Base-by-base conservation (phyloP, 2,329 filamentous ascomycete species). In the Mollisia scopiformis region DNA sequence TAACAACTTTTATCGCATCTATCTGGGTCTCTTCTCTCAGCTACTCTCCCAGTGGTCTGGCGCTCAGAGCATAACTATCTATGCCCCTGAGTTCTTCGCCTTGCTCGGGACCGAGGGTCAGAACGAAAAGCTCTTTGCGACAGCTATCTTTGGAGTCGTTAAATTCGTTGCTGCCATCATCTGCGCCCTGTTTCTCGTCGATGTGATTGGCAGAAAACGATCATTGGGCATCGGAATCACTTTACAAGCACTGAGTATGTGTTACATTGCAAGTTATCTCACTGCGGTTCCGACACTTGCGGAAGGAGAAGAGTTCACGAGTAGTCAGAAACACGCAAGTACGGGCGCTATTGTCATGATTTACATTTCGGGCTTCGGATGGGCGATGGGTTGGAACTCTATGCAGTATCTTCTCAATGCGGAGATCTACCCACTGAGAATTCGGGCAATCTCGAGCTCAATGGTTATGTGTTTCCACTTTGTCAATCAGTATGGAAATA, bases 321-420 rank as follows among this genome's bases (percentile, higher is more conserved):
- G 70, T 0, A 69, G 71, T 25, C 78, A 89, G 69, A 78, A 80
- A 66, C 79, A 77, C 1, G 84, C 86, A 3, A 88, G 87, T 57
- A 85, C 82, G 21, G 88, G 83, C 2, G 90, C 89, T 19, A 85
- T 91, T 62, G 87, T 86, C 56, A 89, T 90, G 86, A 90, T 92
- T 66, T 92, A 88, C 72, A 55, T 91, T 19, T 87, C 83, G 0
- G 88, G 88, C 1, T 81, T 85, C 61, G 88, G 88, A 1, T 91
- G 88, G 87, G 87, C 88, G 2, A 77, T 89, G 6, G 88, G 84
- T 37, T 93, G 87, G 88, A 92, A 92, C 76, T 85, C 82, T 1
- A 89, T 91, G 81, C 89, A 92, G 75, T 93, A 93, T 72, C 81
- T 93, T 3, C 82, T 93, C 59, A 92, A 89, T 19, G 88, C 88